These are phyloP conservation scores for Pseudogymnoascus sp. DNA, from an alignment of 2,329 filamentous ascomycete genomes.

Conservation along the genomic window DNA sequence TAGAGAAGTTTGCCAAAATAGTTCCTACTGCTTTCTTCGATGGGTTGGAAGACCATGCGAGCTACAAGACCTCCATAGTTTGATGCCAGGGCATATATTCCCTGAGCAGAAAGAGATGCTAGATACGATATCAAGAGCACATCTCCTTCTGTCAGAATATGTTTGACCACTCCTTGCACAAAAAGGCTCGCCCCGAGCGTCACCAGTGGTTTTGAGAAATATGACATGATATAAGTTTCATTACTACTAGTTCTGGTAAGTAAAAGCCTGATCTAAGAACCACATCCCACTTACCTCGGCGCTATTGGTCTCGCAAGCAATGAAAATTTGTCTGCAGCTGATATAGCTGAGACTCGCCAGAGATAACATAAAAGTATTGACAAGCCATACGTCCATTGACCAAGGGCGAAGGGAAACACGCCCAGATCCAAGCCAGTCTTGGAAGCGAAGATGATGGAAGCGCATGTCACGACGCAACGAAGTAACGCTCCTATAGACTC, in stretches of 20 bases:
- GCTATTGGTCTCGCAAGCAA: constrained; percentile 46
- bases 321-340: constrained; percentile 57
- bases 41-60: constrained; percentile 83
- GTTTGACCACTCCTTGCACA: constrained; percentile 83
- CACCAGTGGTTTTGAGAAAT: constrained; percentile 63
- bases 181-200: constrained; percentile 74
- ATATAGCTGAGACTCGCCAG: constrained; percentile 50
- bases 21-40: constrained; percentile 87
- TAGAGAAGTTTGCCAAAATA: constrained; percentile 77
- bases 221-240: constrained; percentile 22
- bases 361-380: constrained; percentile 65
- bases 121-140: constrained; percentile 77
- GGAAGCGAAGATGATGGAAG: constrained; percentile 58
- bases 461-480: constrained; percentile 70
- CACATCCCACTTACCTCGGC: constrained; percentile 21
- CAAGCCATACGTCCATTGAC: constrained; percentile 70
- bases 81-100: constrained; percentile 84
- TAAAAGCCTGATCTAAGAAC: constrained; percentile 7
- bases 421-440: constrained; percentile 50
- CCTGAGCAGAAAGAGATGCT: constrained; percentile 72
- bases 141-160: constrained; percentile 89
- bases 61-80: constrained; percentile 91
- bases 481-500: constrained; percentile 76
- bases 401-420: constrained; percentile 80
- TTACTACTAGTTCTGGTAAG: constrained; percentile 13